Evolutionary conservation across 2,329 filamentous ascomycete genomes (phyloP), one percentile per base, ranked within the genome.

Genomic region (Rhinocladiella similis): DNA sequence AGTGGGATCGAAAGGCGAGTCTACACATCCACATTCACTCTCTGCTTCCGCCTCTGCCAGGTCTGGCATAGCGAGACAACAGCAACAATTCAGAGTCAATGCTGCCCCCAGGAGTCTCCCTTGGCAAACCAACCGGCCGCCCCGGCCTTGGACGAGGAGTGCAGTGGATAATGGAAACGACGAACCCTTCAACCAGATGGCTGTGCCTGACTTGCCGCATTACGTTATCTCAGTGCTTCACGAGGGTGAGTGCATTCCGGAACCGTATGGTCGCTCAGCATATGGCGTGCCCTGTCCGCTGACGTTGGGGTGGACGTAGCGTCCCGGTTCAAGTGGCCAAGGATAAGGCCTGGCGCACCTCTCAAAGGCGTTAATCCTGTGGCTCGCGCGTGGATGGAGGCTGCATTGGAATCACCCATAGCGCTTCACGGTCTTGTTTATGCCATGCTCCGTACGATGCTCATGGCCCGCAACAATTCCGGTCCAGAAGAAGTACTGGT

Each of bases 341-440:
- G 47, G 22, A 10, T 38, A 22, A 48, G 25, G 33, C 45, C 52
- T 14, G 18, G 35, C 22, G 16, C 20, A 4, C 33, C 10, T n/a
- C 20, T 33, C 42, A 18, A 18, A 18, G 35, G 18, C 10, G 33
- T 19, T 12, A 43, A 54, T 33, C 43, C 19, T 5, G 20, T 54
- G 12, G 46, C 47, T 18, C 39, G 22, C 20, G 52, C 52, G 16
- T 54, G 52, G 45, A 47, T 54, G 25, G 27, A 46, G 2, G 52
- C 52, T 14, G 46, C 47, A 20, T 14, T 54, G 20, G 52, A 54
- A 43, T 54, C 52, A 6, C 52, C 52, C 7, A 29, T 47, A 12
- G 52, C 35, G 19, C 38, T 54, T 5, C 52, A 54, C 33, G 43
- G 33, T 47, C 39, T 49, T 19, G 52, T 49, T 2, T 54, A 54